Evolutionary conservation across 2,329 filamentous ascomycete species (phyloP).

Genomic region (Trichophyton simii): DNA sequence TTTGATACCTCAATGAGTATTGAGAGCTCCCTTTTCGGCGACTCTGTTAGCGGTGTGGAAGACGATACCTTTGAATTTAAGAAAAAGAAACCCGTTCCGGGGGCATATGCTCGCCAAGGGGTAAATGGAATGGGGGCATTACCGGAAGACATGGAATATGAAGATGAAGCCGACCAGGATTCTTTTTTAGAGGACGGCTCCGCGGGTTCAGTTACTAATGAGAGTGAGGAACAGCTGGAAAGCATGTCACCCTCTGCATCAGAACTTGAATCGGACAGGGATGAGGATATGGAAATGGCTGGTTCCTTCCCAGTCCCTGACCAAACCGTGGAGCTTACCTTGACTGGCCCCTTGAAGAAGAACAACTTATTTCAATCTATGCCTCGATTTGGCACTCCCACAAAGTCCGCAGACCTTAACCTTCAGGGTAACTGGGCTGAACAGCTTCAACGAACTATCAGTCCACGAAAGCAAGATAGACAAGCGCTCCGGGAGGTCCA

Average conservation of each 20-base stretch:
- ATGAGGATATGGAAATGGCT: constrained; percentile 71
- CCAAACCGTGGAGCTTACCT: constrained; percentile 62
- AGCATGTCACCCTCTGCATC: constrained; percentile 33
- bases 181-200: constrained; percentile 93
- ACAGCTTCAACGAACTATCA: constrained; percentile 86
- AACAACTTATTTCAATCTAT: constrained; percentile 11
- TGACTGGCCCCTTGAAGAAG: constrained; percentile 27
- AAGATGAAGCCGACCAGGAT: constrained; percentile 39
- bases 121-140: constrained; percentile 33
- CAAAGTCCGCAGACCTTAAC: constrained; percentile 24
- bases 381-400: constrained; percentile 9
- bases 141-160: constrained; percentile 32
- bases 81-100: constrained; percentile 49
- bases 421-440: constrained; percentile 81
- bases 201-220: constrained; percentile 57
- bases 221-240: constrained; percentile 9
- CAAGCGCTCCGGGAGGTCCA: constrained; percentile 56
- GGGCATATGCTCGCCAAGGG: constrained; percentile 60
- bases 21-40: constrained; percentile 29
- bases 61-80: constrained; percentile 50
- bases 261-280: constrained; percentile 49
- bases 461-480: constrained; percentile 83
- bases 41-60: constrained; percentile 28
- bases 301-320: constrained; percentile 62
- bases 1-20: constrained; percentile 30